Percentiles rank a stretch among this genome's conserved stretches.
phyloP scores from a whole-genome alignment of 1,284 basidiomycete genomes.

The Trichosporon asahii region DNA sequence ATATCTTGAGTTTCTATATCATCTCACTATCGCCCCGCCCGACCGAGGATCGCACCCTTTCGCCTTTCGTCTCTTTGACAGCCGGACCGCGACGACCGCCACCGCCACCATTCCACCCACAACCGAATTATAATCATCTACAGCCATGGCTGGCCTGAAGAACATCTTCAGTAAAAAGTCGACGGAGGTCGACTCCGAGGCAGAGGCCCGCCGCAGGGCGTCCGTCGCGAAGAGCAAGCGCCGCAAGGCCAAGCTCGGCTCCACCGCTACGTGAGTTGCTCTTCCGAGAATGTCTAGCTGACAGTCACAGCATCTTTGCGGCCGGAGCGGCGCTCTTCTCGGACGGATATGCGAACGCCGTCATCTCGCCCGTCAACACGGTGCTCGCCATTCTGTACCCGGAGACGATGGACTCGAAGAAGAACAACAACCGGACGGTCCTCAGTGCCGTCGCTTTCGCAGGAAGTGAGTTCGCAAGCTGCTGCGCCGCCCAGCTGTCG shows the following conservation, averaged over 20 bases:
- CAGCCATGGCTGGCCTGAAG: background rate
- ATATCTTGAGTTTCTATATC: background rate
- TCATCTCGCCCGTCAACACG: slow-evolving; percentile 60
- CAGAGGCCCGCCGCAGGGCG: background rate
- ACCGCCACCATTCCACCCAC: background rate
- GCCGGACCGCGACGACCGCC: background rate
- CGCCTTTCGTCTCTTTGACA: background rate
- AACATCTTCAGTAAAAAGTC: background rate
- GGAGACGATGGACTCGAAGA: slow-evolving; percentile 55
- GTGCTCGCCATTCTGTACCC: slow-evolving; percentile 66
- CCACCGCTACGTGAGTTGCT: background rate
- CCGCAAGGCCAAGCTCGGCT: slow-evolving; percentile 5
- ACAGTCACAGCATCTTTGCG: background rate
- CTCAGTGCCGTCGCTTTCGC: slow-evolving; percentile 67
- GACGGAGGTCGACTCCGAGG: background rate
- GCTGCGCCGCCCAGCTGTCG: too few species aligned
- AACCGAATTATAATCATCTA: background rate
- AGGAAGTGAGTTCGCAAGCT: slow-evolving; percentile 59
- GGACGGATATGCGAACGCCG: slow-evolving; percentile 74
- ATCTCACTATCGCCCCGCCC: background rate
- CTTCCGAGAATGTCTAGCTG: background rate
- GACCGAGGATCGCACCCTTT: background rate
- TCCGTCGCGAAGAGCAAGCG: background rate
- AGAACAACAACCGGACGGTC: slow-evolving; percentile 57
- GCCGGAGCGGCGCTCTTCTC: slow-evolving; percentile 76